phyloP scores from a whole-genome alignment of 2,329 filamentous ascomycete species.

The Diaporthe vaccinii region DNA sequence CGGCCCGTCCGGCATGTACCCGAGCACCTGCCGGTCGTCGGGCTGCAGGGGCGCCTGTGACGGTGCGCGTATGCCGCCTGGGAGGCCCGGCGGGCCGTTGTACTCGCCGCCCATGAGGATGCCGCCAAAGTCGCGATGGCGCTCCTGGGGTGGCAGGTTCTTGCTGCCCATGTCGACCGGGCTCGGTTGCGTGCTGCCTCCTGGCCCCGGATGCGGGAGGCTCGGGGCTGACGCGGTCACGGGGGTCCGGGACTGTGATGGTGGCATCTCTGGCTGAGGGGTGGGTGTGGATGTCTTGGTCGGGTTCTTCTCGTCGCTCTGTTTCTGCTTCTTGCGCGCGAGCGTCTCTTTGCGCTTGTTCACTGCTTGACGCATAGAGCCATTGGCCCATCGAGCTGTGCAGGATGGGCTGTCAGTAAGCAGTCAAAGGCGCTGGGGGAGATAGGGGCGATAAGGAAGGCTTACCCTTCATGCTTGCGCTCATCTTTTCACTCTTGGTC shows the following conservation, averaged over 20 bases:
- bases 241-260: conserved; percentile 28
- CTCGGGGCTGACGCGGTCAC: conserved; percentile 16
- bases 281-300: conserved; percentile 34
- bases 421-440: neutral
- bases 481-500: conserved; percentile 77
- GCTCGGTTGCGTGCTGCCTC: conserved; percentile 1
- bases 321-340: conserved; percentile 65
- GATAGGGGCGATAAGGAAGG: conserved; percentile 2
- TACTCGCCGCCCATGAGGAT: conserved; percentile 29
- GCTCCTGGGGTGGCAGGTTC: conserved; percentile 16
- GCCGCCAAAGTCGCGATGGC: conserved; percentile 18
- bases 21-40: conserved; percentile 13
- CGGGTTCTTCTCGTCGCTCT: conserved; percentile 37
- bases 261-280: conserved; percentile 34
- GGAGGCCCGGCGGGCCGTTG: neutral
- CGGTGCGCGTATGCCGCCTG: conserved; percentile 19
- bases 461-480: conserved; percentile 74
- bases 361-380: conserved; percentile 72
- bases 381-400: conserved; percentile 70
- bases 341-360: conserved; percentile 72
- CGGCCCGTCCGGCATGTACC: conserved; percentile 9
- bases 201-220: conserved; percentile 5
- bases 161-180: conserved; percentile 12
- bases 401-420: neutral
- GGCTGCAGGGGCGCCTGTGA: conserved; percentile 11